Percentiles rank a stretch among this genome's conserved stretches.
These are phyloP conservation scores for Haplosporangium sp. DNA, from an alignment of 371 early-diverging fungal genomes.

Conservation along the genomic window DNA sequence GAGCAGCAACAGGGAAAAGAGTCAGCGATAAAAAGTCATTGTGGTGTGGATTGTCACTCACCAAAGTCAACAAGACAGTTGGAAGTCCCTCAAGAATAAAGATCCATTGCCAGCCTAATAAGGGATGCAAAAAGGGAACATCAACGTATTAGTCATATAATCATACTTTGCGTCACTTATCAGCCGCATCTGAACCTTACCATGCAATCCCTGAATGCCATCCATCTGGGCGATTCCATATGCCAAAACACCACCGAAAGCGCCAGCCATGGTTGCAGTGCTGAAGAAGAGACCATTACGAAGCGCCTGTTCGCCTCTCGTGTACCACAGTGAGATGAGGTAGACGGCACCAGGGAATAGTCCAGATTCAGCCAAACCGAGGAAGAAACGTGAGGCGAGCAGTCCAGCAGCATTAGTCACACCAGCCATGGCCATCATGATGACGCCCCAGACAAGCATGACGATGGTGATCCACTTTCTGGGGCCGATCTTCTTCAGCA, in stretches of 20 bases:
- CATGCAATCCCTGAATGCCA: conserved; percentile 59
- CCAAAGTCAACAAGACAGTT: conserved; percentile 69
- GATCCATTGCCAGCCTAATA: conserved; percentile 74
- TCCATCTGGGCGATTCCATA: conserved; percentile 73
- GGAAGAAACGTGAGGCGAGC: conserved; percentile 71
- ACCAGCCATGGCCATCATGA: conserved; percentile 71
- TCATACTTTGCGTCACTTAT: conserved; percentile 55
- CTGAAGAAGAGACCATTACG: conserved; percentile 80
- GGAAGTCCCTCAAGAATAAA: conserved; percentile 82
- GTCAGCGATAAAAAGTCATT: no score
- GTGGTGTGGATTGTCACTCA: not conserved
- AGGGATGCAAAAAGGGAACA: not conserved
- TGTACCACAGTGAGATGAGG: conserved; percentile 78
- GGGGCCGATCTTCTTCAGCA: conserved; percentile 75
- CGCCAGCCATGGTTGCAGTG: conserved; percentile 80
- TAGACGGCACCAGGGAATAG: conserved; percentile 83
- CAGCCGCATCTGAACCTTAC: conserved; percentile 51
- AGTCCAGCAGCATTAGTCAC: conserved; percentile 62
- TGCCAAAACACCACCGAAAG: conserved; percentile 77
- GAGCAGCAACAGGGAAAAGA: no score
- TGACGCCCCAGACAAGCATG: conserved; percentile 73
- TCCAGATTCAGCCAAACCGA: conserved; percentile 78
- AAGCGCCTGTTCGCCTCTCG: conserved; percentile 70
- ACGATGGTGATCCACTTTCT: conserved; percentile 81
- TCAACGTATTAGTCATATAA: conserved; percentile 8